Evolutionary conservation across 306 rosid species (phyloP), one percentile per base, ranked within the genome.

Genomic region (Cucurbita ficifolia): DNA sequence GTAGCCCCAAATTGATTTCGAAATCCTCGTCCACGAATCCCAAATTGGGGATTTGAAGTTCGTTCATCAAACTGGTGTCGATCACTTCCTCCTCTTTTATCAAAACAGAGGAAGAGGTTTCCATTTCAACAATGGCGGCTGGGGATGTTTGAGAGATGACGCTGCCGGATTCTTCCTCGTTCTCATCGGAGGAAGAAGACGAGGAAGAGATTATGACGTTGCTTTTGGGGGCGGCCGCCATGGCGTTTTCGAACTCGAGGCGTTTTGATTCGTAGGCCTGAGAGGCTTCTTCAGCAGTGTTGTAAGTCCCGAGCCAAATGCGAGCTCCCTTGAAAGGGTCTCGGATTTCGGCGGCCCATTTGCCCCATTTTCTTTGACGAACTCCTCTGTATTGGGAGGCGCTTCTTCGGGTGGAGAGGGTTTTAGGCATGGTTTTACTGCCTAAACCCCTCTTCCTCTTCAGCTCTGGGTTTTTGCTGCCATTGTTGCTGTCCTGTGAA

Each of bases 261-360:
- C 88, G 76, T 78, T 86, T 91, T 0, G 79, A 33, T 53, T 95
- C 96, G 4, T 91, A 95, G 33, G 88, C 97, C 3, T 58, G 38
- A 0, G 91, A 83, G n/a, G 99, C 97, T 3, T 86, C 96, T 58
- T 91, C 99, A 0, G 92, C 87, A 0, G 99, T 95, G 50, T 71
- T 75, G 77, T 65, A 95, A 13, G 99, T 91, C 2, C 99, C 99
- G 6, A 95, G 64, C 99, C 99, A 95, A 18, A 89, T 8, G 0
- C 97, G 85, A 2, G 35, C 52, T 29, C 85, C 72, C 14, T 75
- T 75, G 35, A 88, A 83, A 0, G 99, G 99, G 71, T 91, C 90
- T 1, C 99, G 96, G 73, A 95, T 95, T 73, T 95, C 99, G 0
- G 99, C 97, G 0, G 96, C 97, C 96, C 96, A 95, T 80, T 87